Percentiles rank a stretch among this genome's conserved stretches.
phyloP scores from a whole-genome alignment of 176 grass and related monocot species.

The Bolboschoenus planiculmis region DNA sequence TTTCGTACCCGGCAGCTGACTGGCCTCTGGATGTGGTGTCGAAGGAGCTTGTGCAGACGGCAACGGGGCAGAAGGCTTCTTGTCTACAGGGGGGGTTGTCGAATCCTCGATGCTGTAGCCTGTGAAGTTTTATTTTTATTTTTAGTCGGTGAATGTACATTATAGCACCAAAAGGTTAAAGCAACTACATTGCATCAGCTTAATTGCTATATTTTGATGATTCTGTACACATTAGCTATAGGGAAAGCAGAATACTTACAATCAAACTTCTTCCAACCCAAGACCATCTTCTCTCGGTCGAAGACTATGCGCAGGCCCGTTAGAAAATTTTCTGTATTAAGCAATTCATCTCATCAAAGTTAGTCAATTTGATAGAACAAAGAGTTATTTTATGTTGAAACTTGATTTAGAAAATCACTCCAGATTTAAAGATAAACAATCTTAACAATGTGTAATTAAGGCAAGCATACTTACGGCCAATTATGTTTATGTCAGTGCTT shows the following conservation, averaged over 20 bases:
- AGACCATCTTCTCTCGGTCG: constrained; percentile 26
- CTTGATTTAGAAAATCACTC: not conserved
- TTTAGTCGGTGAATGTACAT: not conserved
- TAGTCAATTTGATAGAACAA: not conserved
- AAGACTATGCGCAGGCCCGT: constrained; percentile 32
- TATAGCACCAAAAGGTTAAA: not conserved
- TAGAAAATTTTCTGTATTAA: constrained; percentile 36
- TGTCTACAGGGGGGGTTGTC: not conserved
- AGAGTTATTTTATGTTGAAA: not conserved
- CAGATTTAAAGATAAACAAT: not conserved
- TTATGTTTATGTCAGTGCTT: constrained; percentile 23
- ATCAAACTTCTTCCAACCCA: constrained; percentile 37
- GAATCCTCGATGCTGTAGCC: constrained; percentile 6
- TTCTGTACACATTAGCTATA: not conserved
- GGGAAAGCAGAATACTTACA: constrained; percentile 31
- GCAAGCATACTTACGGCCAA: constrained; percentile 27
- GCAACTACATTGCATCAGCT: not conserved
- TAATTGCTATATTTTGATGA: not conserved
- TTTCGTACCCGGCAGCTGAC: not conserved
- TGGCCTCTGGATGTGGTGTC: not conserved
- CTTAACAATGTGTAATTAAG: not conserved
- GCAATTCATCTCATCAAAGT: not conserved
- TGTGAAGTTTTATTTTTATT: not conserved
- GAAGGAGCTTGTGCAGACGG: not conserved
- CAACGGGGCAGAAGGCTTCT: not conserved